A percentile compares a stretch with the other conserved stretches of the same genome.
phyloP scores from a whole-genome alignment of 805 yeast genomes.

The Diddensiella transvaalensis region DNA sequence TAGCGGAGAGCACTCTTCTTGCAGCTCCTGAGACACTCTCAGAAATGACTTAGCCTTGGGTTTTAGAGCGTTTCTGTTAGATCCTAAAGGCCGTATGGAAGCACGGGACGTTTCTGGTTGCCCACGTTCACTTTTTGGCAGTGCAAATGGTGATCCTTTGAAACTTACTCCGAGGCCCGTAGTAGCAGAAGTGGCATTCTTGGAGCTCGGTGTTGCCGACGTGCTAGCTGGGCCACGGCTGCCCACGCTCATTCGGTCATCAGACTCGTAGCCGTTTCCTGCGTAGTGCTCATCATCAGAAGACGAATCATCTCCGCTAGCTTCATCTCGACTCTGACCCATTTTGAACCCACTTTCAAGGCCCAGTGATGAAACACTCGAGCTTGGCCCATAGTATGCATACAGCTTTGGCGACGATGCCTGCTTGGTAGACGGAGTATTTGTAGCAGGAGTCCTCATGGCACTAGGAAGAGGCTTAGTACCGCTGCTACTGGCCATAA shows the following conservation, averaged over 20 bases:
- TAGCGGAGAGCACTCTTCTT: conserved; percentile 25
- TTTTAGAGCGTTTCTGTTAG: conserved; percentile 18
- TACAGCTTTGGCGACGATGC: not conserved
- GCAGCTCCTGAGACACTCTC: conserved; percentile 25
- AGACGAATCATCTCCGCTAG: conserved; percentile 1
- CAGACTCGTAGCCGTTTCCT: conserved; percentile 17
- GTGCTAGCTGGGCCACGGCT: conserved; percentile 16
- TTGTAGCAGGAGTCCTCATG: not conserved
- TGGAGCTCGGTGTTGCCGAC: not conserved
- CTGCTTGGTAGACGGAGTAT: not conserved
- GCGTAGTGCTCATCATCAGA: conserved; percentile 13
- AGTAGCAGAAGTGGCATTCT: not conserved
- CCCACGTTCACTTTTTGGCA: not conserved
- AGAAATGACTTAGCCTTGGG: conserved; percentile 25
- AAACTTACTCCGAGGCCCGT: not conserved
- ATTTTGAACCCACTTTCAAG: conserved; percentile 10
- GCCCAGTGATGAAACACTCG: conserved; percentile 22
- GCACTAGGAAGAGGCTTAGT: not conserved
- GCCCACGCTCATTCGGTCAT: conserved; percentile 16
- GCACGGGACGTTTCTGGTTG: conserved; percentile 3
- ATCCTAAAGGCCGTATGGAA: conserved; percentile 13
- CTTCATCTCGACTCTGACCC: conserved; percentile 3
- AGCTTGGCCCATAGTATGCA: conserved; percentile 18
- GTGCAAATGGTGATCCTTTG: not conserved
- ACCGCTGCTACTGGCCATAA: not conserved